Conservation (phyloP, 768 basidiomycete species). For the Phylloporus sp. region DNA sequence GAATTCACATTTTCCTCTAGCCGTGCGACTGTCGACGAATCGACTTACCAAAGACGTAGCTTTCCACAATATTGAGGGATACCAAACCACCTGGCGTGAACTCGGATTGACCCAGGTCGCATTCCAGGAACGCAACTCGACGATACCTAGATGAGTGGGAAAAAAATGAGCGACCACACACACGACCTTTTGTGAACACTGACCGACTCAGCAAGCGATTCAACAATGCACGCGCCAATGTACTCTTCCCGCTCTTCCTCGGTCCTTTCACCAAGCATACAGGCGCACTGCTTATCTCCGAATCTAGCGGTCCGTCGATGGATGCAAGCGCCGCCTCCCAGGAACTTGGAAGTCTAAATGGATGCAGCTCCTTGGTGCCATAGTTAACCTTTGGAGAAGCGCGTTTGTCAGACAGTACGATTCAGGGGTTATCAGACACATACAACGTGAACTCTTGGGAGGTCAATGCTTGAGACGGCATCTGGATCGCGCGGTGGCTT, state of each 20-base stretch:
- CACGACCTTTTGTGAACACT: conserved; percentile 1
- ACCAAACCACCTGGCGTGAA: conserved; percentile 87
- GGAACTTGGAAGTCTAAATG: conserved; percentile 34
- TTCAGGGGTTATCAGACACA: conserved; percentile 9
- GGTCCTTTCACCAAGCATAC: conserved; percentile 76
- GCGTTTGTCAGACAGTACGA: conserved; percentile 11
- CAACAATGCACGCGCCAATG: conserved; percentile 67
- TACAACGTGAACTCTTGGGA: conserved; percentile 50
- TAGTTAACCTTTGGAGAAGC: conserved; percentile 21
- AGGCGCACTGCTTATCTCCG: conserved; percentile 21
- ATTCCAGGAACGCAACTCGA: conserved; percentile 87
- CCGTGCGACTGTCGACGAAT: not conserved
- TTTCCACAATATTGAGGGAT: conserved; percentile 65
- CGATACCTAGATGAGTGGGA: conserved; percentile 48
- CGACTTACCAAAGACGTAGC: conserved; percentile 61
- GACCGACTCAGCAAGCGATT: conserved; percentile 64
- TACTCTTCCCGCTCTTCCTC: conserved; percentile 88
- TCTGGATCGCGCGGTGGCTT: conserved; percentile 38
- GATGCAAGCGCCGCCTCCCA: conserved; percentile 32
- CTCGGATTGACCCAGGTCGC: conserved; percentile 91
- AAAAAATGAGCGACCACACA: not conserved
- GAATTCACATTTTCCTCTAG: not conserved
- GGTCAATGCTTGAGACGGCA: conserved; percentile 34
- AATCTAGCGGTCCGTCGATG: not conserved
- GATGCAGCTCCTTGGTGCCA: too few relatives aligned